These are phyloP conservation scores for Nemania sp. DNA, from an alignment of 2,329 filamentous ascomycete species.

Conservation along the genomic window DNA sequence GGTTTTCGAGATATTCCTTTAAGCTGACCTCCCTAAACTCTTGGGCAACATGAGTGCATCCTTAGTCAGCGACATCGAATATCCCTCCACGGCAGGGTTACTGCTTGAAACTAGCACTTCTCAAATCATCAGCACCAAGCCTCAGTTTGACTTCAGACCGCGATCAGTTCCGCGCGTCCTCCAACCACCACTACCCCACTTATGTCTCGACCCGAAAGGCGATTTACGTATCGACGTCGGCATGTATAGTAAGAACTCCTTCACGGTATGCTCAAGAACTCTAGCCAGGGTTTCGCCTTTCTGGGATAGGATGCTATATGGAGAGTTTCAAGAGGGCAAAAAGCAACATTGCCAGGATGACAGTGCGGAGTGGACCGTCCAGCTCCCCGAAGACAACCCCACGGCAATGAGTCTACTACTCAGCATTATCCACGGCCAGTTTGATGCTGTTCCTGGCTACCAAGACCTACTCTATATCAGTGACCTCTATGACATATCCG, in stretches of 20 bases:
- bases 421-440: constrained; percentile 2
- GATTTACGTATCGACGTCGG: constrained; percentile 14
- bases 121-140: not conserved
- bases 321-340: constrained; percentile 11
- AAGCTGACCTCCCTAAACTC: no score
- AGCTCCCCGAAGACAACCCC: constrained; percentile 13
- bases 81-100: no score
- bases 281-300: constrained; percentile 7
- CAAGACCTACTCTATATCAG: constrained; percentile 19
- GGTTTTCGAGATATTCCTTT: no score
- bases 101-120: no score
- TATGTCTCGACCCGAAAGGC: constrained; percentile 5
- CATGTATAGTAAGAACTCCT: not conserved
- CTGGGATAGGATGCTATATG: constrained; percentile 16
- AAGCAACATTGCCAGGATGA: not conserved
- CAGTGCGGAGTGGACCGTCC: not conserved
- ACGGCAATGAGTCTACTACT: constrained; percentile 3
- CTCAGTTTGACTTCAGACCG: not conserved
- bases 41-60: no score
- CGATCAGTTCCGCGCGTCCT: not conserved
- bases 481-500: constrained; percentile 29
- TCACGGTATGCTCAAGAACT: constrained; percentile 17
- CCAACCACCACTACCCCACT: not conserved
- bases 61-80: no score
- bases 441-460: constrained; percentile 3